Conservation (phyloP, 1,139 yeast species). For the Wickerhamiella infanticola region DNA sequence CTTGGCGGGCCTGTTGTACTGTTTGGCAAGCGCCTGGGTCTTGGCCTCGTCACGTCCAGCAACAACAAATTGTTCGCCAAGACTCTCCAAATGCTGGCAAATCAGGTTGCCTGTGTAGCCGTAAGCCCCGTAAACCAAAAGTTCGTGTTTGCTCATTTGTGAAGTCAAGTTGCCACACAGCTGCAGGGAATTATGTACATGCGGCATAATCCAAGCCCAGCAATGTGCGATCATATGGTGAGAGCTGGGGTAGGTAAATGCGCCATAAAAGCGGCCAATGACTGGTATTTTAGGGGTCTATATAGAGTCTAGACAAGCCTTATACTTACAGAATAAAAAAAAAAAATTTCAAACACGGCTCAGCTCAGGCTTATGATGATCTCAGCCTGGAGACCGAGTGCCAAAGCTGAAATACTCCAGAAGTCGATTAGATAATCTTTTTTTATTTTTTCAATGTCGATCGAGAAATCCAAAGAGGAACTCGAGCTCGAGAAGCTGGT, state of each 20-base stretch:
- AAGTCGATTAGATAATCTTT: conserved; percentile 9
- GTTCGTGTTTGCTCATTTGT: background rate
- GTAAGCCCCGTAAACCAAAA: background rate
- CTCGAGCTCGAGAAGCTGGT: conserved; percentile 63
- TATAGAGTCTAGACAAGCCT: no score
- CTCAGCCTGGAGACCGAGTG: no score
- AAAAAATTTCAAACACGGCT: background rate
- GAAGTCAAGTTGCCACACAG: no score
- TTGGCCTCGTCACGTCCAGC: background rate
- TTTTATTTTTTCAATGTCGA: background rate
- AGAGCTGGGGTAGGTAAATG: no score
- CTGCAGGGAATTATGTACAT: no score
- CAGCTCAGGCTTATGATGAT: conserved; percentile 1
- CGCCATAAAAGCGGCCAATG: no score
- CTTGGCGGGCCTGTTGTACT: background rate
- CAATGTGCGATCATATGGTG: no score
- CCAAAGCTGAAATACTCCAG: no score
- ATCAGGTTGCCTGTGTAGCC: background rate
- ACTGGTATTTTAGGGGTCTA: no score
- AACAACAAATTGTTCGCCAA: background rate
- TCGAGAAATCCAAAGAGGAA: conserved; percentile 72
- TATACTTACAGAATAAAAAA: no score
- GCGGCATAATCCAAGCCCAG: no score
- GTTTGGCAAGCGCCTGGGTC: background rate
- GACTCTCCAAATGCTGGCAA: background rate